These are phyloP conservation scores for Coemansia sp. DNA, from an alignment of 192 early-diverging fungal species.

Conservation along the genomic window DNA sequence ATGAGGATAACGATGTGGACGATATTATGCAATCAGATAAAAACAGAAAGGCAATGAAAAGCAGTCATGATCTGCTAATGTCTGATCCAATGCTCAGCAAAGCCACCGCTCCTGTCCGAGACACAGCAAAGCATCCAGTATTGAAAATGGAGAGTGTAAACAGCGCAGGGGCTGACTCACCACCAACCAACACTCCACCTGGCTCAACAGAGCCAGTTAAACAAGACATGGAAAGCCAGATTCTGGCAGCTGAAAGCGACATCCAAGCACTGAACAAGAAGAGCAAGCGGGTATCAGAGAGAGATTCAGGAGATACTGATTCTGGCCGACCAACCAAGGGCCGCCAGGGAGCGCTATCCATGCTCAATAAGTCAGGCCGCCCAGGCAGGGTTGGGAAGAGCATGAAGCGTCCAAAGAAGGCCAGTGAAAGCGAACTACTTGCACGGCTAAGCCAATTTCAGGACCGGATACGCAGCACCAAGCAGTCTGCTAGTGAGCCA, in stretches of 20 bases:
- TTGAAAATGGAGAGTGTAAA: too few relatives aligned
- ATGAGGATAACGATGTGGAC: constrained; percentile 67
- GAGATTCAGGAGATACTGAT: neutral
- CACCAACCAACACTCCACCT: neutral
- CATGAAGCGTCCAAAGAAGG: constrained; percentile 18
- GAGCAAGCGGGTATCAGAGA: neutral
- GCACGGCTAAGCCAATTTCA: constrained; percentile 35
- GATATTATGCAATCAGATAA: neutral
- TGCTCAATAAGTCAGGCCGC: constrained; percentile 20
- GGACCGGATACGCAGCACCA: constrained; percentile 56
- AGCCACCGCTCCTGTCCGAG: neutral
- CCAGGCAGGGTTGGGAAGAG: neutral
- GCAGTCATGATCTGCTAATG: constrained; percentile 71
- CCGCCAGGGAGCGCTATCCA: constrained; percentile 7
- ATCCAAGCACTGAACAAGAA: neutral
- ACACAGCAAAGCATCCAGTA: neutral
- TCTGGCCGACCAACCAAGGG: neutral
- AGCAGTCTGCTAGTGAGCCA: constrained; percentile 25
- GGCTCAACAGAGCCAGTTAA: constrained; percentile 14
- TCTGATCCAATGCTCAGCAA: constrained; percentile 34
- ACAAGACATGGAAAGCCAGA: constrained; percentile 1
- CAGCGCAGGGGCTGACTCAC: neutral
- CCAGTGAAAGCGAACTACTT: constrained; percentile 56
- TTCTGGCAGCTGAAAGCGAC: neutral
- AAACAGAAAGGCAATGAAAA: constrained; percentile 56